phyloP scores from a whole-genome alignment of 2,329 filamentous ascomycete species.

The Trichoderma oligosporum region DNA sequence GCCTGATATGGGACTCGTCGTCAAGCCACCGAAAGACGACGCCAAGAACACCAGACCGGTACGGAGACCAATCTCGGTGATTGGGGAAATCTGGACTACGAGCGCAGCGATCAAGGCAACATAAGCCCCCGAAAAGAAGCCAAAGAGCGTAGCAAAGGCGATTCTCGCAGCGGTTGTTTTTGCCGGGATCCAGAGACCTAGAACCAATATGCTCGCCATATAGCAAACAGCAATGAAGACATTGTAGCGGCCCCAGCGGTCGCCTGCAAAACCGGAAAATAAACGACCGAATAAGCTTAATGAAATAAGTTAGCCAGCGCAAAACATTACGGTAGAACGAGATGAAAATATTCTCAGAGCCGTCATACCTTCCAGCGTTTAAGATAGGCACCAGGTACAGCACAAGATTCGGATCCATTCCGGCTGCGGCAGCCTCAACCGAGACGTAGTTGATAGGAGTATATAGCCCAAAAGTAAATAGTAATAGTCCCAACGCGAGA shows the following conservation, averaged over 20 bases:
- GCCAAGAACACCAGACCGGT: conserved; percentile 46
- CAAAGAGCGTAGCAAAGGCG: conserved; percentile 33
- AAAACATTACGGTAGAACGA: not conserved
- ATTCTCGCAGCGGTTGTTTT: conserved; percentile 27
- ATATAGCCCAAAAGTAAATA: conserved; percentile 34
- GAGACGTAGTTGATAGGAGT: conserved; percentile 32
- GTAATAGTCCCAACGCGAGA: conserved; percentile 28
- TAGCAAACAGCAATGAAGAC: conserved; percentile 41
- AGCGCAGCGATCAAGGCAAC: conserved; percentile 32
- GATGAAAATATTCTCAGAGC: not conserved
- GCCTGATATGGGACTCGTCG: conserved; percentile 55
- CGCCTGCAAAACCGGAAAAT: conserved; percentile 24
- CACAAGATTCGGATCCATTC: conserved; percentile 22
- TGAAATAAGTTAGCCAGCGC: not conserved
- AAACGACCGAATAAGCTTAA: conserved; percentile 26
- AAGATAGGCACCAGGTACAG: conserved; percentile 27
- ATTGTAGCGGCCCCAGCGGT: conserved; percentile 30
- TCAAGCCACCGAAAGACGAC: conserved; percentile 53
- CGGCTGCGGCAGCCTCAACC: conserved; percentile 23
- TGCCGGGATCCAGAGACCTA: conserved; percentile 40
- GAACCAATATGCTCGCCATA: conserved; percentile 32
- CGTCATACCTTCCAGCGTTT: conserved; percentile 24
- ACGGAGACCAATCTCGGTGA: conserved; percentile 35
- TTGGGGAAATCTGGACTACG: conserved; percentile 49
- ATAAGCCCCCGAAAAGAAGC: conserved; percentile 35